These are phyloP conservation scores for Ustilago crameri DNA, from an alignment of 1,284 basidiomycete genomes.

Conservation along the genomic window DNA sequence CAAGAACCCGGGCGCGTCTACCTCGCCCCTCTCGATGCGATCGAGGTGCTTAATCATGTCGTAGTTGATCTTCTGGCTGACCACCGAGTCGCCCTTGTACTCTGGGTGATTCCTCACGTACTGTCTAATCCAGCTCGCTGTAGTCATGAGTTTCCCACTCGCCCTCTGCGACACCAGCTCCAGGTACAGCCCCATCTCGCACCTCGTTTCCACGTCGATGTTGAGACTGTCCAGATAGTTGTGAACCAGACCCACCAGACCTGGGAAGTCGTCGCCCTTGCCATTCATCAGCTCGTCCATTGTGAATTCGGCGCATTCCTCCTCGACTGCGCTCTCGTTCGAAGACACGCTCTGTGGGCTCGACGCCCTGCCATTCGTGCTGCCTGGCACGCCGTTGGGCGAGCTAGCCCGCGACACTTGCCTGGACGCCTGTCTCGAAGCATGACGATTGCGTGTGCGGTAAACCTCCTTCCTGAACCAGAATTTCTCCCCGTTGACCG, in stretches of 20 bases:
- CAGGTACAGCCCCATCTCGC: conserved; percentile 74
- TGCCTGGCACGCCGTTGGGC: conserved; percentile 5
- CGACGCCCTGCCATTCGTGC: conserved; percentile 13
- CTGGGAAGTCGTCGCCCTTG: conserved; percentile 81
- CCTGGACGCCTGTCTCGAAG: conserved; percentile 47
- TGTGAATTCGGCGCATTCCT: conserved; percentile 91
- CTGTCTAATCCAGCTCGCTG: conserved; percentile 90
- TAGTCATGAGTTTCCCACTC: conserved; percentile 88
- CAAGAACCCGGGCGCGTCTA: conserved; percentile 63
- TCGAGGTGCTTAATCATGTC: conserved; percentile 92
- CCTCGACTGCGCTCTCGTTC: conserved; percentile 69
- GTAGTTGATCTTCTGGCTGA: conserved; percentile 91
- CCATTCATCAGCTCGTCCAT: conserved; percentile 94
- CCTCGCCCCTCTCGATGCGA: conserved; percentile 74
- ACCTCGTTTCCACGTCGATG: conserved; percentile 75
- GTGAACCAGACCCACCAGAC: conserved; percentile 84
- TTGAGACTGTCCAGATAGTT: conserved; percentile 90
- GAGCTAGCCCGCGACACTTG: conserved; percentile 23
- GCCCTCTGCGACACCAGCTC: conserved; percentile 73
- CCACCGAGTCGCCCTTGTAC: conserved; percentile 90
- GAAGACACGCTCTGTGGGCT: conserved; percentile 36
- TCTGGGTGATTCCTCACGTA: conserved; percentile 89
- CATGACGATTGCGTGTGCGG: conserved; percentile 70
- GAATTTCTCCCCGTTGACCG: conserved; percentile 79
- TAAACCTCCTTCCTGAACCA: conserved; percentile 90